These are phyloP conservation scores for Aegilops bicornis DNA, from an alignment of 176 grass and related monocot genomes.

Conservation along the genomic window DNA sequence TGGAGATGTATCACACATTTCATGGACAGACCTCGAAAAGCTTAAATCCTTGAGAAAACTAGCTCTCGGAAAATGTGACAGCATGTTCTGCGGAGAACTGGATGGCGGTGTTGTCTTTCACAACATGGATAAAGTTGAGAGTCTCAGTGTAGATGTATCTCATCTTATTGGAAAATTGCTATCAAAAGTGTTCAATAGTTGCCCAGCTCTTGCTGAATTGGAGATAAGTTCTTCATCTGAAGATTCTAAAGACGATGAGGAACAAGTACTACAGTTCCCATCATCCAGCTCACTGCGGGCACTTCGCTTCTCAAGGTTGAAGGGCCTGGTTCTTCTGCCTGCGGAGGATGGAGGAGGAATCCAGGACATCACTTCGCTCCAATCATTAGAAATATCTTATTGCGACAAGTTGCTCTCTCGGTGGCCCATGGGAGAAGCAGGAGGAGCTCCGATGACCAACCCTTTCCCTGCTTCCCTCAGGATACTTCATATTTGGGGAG, in stretches of 20 bases:
- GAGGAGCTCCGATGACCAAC: too few species aligned
- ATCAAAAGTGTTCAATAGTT: neutral
- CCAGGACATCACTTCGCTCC: too few species aligned
- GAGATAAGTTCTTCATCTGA: too few species aligned
- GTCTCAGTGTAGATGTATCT: neutral
- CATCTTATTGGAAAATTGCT: neutral
- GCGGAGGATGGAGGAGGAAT: too few species aligned
- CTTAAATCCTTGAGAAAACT: neutral
- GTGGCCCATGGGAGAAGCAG: too few species aligned
- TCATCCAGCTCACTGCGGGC: too few species aligned
- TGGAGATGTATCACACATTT: neutral
- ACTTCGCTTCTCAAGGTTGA: rapidly evolving
- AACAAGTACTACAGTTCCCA: too few species aligned
- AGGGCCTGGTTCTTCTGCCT: too few species aligned
- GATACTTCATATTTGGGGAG: rapidly evolving
- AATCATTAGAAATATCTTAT: rapidly evolving
- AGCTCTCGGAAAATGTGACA: neutral
- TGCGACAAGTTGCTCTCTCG: too few species aligned
- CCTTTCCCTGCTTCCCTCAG: too few species aligned
- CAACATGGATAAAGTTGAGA: neutral
- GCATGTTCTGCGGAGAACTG: neutral
- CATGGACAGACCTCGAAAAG: neutral
- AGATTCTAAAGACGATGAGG: too few species aligned
- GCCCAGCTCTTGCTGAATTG: neutral
- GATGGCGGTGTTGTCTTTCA: neutral